Conservation (phyloP, 495 filamentous ascomycete species). For the Aspergillus coremiiformis region DNA sequence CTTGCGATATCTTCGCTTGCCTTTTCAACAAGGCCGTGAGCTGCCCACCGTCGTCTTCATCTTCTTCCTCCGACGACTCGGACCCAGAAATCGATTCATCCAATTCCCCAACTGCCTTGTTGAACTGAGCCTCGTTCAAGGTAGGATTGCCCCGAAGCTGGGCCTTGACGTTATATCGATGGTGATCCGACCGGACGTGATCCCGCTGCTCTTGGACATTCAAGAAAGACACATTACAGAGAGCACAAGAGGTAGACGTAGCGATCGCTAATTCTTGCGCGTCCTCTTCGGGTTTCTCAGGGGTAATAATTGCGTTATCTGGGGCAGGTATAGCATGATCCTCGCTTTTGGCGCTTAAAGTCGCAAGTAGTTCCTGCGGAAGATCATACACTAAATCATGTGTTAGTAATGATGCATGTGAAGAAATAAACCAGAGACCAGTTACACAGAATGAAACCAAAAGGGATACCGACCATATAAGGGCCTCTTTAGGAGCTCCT, state of each 20-base stretch:
- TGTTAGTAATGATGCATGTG: constrained; percentile 16
- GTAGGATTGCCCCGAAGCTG: constrained; percentile 62
- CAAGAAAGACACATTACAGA: constrained; percentile 64
- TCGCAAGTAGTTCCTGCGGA: constrained; percentile 65
- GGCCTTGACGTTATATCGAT: constrained; percentile 90
- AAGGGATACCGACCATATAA: constrained; percentile 49
- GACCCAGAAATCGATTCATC: constrained; percentile 90
- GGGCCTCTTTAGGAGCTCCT: constrained; percentile 54
- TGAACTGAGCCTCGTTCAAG: constrained; percentile 73
- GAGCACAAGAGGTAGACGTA: constrained; percentile 68
- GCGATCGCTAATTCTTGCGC: constrained; percentile 40
- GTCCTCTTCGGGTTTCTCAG: constrained; percentile 21
- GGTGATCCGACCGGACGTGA: constrained; percentile 86
- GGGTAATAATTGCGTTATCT: constrained; percentile 13
- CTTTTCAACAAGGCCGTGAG: constrained; percentile 70
- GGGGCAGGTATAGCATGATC: constrained; percentile 26
- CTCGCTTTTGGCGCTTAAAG: constrained; percentile 52
- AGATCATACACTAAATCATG: constrained; percentile 69
- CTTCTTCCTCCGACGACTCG: constrained; percentile 50
- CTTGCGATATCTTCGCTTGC: constrained; percentile 62
- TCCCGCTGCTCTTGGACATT: constrained; percentile 74
- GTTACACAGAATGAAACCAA: constrained; percentile 6
- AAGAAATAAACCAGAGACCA: not conserved
- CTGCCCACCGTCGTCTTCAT: constrained; percentile 45
- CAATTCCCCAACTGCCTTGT: constrained; percentile 70